Evolutionary conservation across 192 early-diverging fungal genomes (phyloP), one percentile per base, ranked within the genome.

Genomic region (Umbelopsis vinacea): DNA sequence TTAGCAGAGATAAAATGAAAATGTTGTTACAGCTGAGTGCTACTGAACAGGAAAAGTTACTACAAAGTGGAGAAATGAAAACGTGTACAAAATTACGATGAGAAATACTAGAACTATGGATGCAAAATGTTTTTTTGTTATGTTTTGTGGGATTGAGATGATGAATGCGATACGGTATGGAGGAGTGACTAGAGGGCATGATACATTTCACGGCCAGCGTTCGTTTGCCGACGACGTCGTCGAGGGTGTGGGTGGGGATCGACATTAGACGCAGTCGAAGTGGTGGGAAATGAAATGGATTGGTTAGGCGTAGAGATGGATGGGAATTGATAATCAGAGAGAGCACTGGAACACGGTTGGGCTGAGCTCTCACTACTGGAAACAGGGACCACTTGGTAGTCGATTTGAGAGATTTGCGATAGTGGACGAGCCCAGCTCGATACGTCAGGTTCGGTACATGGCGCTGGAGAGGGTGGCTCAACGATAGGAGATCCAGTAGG

Each of bases 201-300:
- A 33, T 37, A 63, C 33, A 63, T 63, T 63, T 63, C 57, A 37
- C 57, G 57, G 24, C 57, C 57, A 37, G 15, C 14, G 26, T 4
- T 15, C 15, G 57, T 63, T 22, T 19, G 57, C 17, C 57, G 57
- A 3, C 57, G 57, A 14, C 26, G 57, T 29, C 57, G 57, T 29
- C 17, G 26, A 63, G 57, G 26, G 6, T 1, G n/a, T 14, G n/a
- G 53, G 23, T 22, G n/a, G 6, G 40, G 40, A 12, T 12, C 11
- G 40, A 12, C 40, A 43, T 43, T 43, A 43, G 57, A 63, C 3
- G 57, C 19, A 37, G 33, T 29, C 6, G 29, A 37, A 63, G 29
- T 63, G 29, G 26, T 6, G 11, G 33, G 23, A 63, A 35, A 8
- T 37, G 35, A 63, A 37, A 29, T 63, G 4, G 54, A 57, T 6